phyloP scores from a whole-genome alignment of 345 rosid species.

The Nasturtium officinale region DNA sequence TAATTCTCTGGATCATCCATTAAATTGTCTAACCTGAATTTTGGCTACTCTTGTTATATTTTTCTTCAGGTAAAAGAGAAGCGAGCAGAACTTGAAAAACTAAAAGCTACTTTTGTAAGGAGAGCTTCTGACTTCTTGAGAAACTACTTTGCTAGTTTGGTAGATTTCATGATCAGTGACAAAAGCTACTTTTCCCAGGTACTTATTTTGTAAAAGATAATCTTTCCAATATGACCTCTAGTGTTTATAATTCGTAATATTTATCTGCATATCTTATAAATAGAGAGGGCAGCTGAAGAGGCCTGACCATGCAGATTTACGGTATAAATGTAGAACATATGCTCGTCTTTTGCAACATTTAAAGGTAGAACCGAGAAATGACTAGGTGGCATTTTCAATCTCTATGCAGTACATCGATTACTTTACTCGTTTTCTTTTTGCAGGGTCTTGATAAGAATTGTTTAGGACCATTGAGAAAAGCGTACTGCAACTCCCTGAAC shows the following conservation, averaged over 20 bases:
- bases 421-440: constrained; percentile 19
- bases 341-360: constrained; percentile 97
- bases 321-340: constrained; percentile 98
- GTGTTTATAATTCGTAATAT: constrained; percentile 26
- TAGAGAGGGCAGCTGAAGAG: constrained; percentile 98
- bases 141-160: constrained; percentile 95
- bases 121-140: constrained; percentile 96
- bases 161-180: constrained; percentile 98
- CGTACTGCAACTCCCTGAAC: constrained; percentile 95
- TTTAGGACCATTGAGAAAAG: constrained; percentile 88
- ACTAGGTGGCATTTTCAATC: constrained; percentile 13
- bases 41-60: constrained; percentile 15
- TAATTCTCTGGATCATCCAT: background rate
- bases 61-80: constrained; percentile 80
- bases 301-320: constrained; percentile 98
- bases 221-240: constrained; percentile 6
- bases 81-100: constrained; percentile 76
- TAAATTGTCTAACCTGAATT: constrained; percentile 24
- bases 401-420: constrained; percentile 16
- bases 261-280: constrained; percentile 39
- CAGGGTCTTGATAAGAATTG: constrained; percentile 95
- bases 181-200: constrained; percentile 99
- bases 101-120: constrained; percentile 78
- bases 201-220: constrained; percentile 18
- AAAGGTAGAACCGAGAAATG: constrained; percentile 56